Evolutionary conservation across 257 asterid species (phyloP).

Genomic region (Gynochthodes officinalis): DNA sequence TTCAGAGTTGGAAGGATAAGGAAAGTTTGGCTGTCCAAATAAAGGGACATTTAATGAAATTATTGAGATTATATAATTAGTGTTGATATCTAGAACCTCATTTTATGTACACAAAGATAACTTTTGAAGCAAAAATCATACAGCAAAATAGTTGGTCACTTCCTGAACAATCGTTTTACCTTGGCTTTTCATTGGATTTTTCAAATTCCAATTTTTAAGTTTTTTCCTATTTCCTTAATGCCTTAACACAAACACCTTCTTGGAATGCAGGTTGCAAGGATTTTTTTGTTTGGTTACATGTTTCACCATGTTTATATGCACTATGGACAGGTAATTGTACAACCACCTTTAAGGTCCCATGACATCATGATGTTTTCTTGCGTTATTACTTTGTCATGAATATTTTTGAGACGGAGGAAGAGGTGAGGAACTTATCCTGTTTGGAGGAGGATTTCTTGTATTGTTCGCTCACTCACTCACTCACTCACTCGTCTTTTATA

Average conservation of each 20-base stretch:
- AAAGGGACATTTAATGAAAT: not conserved
- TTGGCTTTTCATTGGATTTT: not conserved
- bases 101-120: not conserved
- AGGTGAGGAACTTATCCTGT: not conserved
- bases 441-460: not conserved
- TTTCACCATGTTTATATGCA: constrained; percentile 76
- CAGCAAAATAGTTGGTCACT: not conserved
- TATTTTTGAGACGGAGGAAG: not conserved
- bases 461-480: not conserved
- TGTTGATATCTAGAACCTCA: not conserved
- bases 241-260: not conserved
- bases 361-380: not conserved
- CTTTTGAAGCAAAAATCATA: not conserved
- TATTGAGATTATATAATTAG: not conserved
- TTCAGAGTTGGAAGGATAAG: not conserved
- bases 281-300: constrained; percentile 80
- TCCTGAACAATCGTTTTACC: not conserved
- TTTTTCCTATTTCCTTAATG: not conserved
- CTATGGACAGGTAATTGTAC: constrained; percentile 60
- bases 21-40: not conserved
- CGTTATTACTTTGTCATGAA: not conserved
- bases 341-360: not conserved
- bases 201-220: not conserved
- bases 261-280: constrained; percentile 87
- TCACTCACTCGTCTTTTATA: not conserved